Conservation (phyloP, 495 filamentous ascomycete genomes). For the Penicillium coffeae region DNA sequence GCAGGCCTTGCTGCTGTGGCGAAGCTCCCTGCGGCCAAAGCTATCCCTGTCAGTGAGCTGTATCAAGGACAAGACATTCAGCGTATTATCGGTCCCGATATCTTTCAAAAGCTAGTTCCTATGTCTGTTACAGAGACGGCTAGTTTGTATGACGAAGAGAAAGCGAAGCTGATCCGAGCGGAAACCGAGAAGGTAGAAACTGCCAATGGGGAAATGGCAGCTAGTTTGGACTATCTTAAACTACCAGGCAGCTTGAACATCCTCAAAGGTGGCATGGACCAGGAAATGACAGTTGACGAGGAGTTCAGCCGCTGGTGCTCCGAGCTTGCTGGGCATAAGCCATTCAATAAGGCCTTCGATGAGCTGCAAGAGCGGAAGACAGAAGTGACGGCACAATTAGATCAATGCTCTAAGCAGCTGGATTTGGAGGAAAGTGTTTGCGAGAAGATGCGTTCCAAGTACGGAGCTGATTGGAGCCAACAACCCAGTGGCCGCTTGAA, state of each 20-base stretch:
- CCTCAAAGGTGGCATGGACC: conserved; percentile 87
- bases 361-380: conserved; percentile 72
- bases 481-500: conserved; percentile 90
- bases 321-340: conserved; percentile 79
- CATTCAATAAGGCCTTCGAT: conserved; percentile 72
- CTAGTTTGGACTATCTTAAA: conserved; percentile 90
- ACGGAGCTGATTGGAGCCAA: conserved; percentile 93
- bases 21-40: conserved; percentile 95
- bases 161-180: conserved; percentile 89
- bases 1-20: conserved; percentile 73
- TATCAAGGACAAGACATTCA: conserved; percentile 97
- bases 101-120: conserved; percentile 94
- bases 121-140: conserved; percentile 96
- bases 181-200: conserved; percentile 89
- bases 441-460: conserved; percentile 98
- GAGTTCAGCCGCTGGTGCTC: conserved; percentile 92
- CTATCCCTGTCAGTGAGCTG: conserved; percentile 92
- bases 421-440: conserved; percentile 97
- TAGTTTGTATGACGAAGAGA: conserved; percentile 97
- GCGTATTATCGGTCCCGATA: conserved; percentile 91
- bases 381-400: conserved; percentile 63
- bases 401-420: conserved; percentile 76
- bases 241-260: conserved; percentile 86
- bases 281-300: conserved; percentile 81
- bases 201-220: conserved; percentile 91